Evolutionary conservation across 2,329 filamentous ascomycete genomes (phyloP).

Genomic region (Pyrenophora teres): DNA sequence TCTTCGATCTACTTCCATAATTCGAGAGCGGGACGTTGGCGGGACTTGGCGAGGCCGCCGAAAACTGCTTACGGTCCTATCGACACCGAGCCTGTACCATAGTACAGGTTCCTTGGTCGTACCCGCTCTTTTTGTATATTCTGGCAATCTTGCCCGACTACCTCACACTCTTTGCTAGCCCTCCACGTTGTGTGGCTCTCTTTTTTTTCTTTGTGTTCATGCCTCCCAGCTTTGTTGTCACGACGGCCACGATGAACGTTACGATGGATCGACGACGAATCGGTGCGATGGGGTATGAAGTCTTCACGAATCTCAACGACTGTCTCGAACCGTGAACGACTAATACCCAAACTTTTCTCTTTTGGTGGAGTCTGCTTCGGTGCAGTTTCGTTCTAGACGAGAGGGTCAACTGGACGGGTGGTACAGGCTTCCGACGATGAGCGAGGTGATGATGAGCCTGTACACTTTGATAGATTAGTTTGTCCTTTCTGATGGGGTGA

Average conservation of each 20-base stretch:
- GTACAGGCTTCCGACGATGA: slow-evolving; percentile 2
- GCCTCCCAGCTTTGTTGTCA: slow-evolving; percentile 22
- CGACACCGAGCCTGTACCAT: neutral
- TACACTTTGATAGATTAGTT: slow-evolving; percentile 21
- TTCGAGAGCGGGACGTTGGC: slow-evolving; percentile 13
- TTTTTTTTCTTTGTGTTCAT: slow-evolving; percentile 24
- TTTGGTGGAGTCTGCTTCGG: slow-evolving; percentile 24
- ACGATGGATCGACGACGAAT: slow-evolving; percentile 24
- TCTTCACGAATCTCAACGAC: slow-evolving; percentile 28
- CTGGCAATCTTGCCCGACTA: slow-evolving; percentile 26
- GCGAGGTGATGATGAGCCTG: slow-evolving; percentile 6
- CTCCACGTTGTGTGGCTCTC: slow-evolving; percentile 17
- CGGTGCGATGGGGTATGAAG: slow-evolving; percentile 14
- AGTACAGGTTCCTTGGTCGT: slow-evolving; percentile 10
- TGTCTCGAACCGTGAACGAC: slow-evolving; percentile 29
- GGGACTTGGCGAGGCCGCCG: slow-evolving; percentile 1
- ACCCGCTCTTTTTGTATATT: slow-evolving; percentile 33
- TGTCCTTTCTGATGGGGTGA: slow-evolving; percentile 11
- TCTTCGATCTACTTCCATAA: slow-evolving; percentile 34
- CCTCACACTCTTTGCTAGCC: slow-evolving; percentile 24
- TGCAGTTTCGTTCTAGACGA: slow-evolving; percentile 7
- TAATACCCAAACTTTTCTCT: slow-evolving; percentile 25
- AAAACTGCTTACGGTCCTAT: neutral
- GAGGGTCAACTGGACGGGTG: slow-evolving; percentile 10
- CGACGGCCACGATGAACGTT: slow-evolving; percentile 33